These are phyloP conservation scores for Gryganskiella cystojenkinii DNA, from an alignment of 192 early-diverging fungal genomes.

Conservation along the genomic window DNA sequence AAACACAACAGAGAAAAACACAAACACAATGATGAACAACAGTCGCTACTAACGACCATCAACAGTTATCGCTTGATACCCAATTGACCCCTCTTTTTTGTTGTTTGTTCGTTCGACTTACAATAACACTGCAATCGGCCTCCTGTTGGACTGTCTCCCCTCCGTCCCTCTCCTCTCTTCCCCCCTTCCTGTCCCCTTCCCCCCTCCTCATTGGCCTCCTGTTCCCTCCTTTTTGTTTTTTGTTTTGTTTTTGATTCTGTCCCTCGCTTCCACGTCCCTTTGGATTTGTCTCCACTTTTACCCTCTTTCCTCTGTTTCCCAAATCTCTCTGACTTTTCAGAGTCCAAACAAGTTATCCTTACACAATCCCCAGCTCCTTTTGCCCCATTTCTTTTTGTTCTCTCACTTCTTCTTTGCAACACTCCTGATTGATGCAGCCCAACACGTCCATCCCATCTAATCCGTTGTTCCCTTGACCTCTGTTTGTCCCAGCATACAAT, in stretches of 20 bases:
- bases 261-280: too few species aligned
- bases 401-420: constrained; percentile 2
- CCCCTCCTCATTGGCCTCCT: not conserved
- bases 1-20: not conserved
- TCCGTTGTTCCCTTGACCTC: not conserved
- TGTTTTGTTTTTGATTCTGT: too few species aligned
- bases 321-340: too few species aligned
- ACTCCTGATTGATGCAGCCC: not conserved
- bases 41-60: not conserved
- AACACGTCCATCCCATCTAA: not conserved
- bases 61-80: not conserved
- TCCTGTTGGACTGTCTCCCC: not conserved
- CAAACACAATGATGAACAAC: not conserved
- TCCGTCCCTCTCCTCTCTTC: not conserved
- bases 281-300: not conserved
- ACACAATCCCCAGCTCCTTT: too few species aligned
- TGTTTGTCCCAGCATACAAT: not conserved
- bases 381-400: constrained; percentile 2
- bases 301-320: not conserved
- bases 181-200: not conserved
- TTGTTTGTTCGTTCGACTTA: not conserved
- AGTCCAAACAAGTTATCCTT: too few species aligned
- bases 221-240: too few species aligned
- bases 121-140: not conserved
- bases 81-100: not conserved